These are phyloP conservation scores for Lachancea quebecensis DNA, from an alignment of 805 yeast genomes.

Conservation along the genomic window DNA sequence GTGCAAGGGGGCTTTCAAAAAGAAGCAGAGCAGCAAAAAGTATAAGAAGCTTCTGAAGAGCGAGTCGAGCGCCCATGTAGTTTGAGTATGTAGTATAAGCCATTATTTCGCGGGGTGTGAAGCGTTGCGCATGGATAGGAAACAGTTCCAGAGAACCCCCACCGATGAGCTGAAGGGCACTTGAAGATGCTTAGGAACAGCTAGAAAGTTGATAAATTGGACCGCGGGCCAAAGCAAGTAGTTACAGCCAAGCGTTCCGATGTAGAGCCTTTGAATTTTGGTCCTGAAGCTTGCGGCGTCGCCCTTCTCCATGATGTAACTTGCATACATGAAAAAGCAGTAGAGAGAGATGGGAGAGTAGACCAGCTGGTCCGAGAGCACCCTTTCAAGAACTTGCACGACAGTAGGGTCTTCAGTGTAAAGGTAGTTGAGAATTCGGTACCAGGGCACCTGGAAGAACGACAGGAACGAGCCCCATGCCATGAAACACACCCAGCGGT, in stretches of 20 bases:
- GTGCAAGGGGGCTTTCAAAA: slow-evolving; percentile 30
- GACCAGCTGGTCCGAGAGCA: slow-evolving; percentile 79
- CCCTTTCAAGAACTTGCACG: slow-evolving; percentile 79
- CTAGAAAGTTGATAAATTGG: slow-evolving; percentile 64
- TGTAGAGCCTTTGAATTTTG: slow-evolving; percentile 60
- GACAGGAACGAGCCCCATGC: slow-evolving; percentile 84
- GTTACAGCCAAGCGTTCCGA: slow-evolving; percentile 60
- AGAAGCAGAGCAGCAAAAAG: slow-evolving; percentile 33
- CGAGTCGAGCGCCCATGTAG: slow-evolving; percentile 2
- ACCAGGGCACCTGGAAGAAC: slow-evolving; percentile 85
- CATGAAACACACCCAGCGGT: slow-evolving; percentile 71
- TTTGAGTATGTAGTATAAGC: slow-evolving; percentile 4
- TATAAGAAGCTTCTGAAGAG: slow-evolving; percentile 30
- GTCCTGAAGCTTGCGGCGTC: slow-evolving; percentile 52
- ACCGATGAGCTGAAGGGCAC: slow-evolving; percentile 85
- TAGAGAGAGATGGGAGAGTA: slow-evolving; percentile 83
- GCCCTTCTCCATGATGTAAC: slow-evolving; percentile 72
- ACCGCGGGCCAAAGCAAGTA: slow-evolving; percentile 79
- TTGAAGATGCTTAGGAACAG: slow-evolving; percentile 67
- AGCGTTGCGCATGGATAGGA: slow-evolving; percentile 74
- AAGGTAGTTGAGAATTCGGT: slow-evolving; percentile 65
- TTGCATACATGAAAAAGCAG: slow-evolving; percentile 77
- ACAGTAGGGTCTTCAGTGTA: slow-evolving; percentile 78
- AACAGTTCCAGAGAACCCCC: slow-evolving; percentile 93
- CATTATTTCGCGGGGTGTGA: slow-evolving; percentile 19